Evolutionary conservation across 1,284 basidiomycete species (phyloP), one percentile per base, ranked within the genome.

Genomic region (Trichosporon coremiiforme): DNA sequence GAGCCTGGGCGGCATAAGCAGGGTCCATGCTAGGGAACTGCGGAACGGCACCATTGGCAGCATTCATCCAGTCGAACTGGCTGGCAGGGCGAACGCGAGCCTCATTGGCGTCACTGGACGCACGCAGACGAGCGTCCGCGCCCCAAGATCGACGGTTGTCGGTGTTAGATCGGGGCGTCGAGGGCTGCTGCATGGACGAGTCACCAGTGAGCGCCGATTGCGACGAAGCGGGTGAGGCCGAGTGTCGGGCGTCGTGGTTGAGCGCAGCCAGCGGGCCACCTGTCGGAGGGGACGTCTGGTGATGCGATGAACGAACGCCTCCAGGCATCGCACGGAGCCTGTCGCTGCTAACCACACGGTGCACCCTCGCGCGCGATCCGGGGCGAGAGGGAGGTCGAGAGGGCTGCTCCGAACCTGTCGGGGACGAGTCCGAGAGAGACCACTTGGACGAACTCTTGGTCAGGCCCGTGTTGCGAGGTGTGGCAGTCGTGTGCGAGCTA

Each of bases 151-250:
- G 62, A 25, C n/a, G 68, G 45, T 4, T 62, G 17, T 74, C 71
- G 15, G 36, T 65, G 17, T 25, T 53, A 22, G 73, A 74, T 25
- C 73, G 70, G 2, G 76, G 76, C 2, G 76, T 77, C 65, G 74
- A 69, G 10, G 76, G 76, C 67, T 73, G 71, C 60, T 68, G 69
- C 13, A 64, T 45, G 8, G 68, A 68, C 6, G 69, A 74, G 65
- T 76, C 75, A 10, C 74, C 73, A 4, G 73, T 74, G 9, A 75
- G 65, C 7, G 74, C 75, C 15, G 74, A 75, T 60, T 71, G 73
- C 15, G 74, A 74, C 4, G 74, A 75, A 0, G 76, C 73, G 8
- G 76, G 75, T 0, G 76, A 78, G 0, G 73, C 73, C 3, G 73
- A 67, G 22, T 66, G 65, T 1, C 68, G 66, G 12, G 64, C 41